Evolutionary conservation across 176 grass and related monocot genomes (phyloP).

Genomic region (Calamus simplicifolius): DNA sequence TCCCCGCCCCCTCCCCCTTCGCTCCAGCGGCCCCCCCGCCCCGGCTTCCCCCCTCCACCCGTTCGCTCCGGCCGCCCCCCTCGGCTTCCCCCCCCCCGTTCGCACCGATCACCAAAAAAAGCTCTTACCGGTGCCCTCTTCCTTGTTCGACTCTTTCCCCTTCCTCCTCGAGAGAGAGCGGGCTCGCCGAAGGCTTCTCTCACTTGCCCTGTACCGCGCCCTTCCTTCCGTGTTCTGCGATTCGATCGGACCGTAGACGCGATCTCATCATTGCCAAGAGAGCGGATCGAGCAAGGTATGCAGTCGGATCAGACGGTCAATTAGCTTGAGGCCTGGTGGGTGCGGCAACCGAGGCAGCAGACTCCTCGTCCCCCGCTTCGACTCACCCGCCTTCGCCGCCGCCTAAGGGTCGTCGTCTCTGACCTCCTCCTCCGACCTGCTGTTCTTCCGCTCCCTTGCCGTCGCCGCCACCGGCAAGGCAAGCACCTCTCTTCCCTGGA

Average conservation of each 20-base stretch:
- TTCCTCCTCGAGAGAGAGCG: no score
- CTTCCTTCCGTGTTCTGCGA: no score
- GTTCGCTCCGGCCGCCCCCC: no score
- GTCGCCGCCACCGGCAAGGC: slow-evolving; percentile 23
- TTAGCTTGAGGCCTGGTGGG: slow-evolving; percentile 95
- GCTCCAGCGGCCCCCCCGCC: no score
- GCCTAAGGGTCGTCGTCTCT: background rate
- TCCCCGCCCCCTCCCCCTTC: no score
- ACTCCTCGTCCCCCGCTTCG: slow-evolving; percentile 46
- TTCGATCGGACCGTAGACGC: background rate
- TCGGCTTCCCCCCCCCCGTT: no score
- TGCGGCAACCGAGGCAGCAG: slow-evolving; percentile 51
- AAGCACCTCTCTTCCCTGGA: slow-evolving; percentile 4
- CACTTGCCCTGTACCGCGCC: no score
- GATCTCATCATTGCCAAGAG: background rate
- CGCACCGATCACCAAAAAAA: no score
- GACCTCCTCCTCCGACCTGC: slow-evolving; percentile 1
- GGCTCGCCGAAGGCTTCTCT: no score
- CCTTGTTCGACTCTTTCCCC: no score
- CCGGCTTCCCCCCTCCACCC: no score
- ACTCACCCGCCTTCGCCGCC: slow-evolving; percentile 32
- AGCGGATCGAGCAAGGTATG: slow-evolving; percentile 35
- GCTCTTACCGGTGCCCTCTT: no score
- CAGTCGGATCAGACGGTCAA: slow-evolving; percentile 80
- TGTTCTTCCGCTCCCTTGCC: slow-evolving; percentile 38